Conservation (phyloP, 1,284 basidiomycete genomes). For the Trichosporon coremiiforme region DNA sequence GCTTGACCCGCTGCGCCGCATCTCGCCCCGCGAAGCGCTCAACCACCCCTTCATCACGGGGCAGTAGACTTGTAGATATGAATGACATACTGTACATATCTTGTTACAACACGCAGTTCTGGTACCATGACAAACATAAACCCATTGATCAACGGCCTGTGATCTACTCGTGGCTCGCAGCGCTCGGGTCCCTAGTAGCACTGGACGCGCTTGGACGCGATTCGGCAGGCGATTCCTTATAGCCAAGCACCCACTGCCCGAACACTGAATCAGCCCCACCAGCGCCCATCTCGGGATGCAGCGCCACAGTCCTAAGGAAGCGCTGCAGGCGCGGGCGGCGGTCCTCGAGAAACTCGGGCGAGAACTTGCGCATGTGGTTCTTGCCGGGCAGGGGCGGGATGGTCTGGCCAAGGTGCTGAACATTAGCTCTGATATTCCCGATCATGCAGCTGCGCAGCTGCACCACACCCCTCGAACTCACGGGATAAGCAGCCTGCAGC, state of each 20-base stretch:
- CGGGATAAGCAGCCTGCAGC: constrained; percentile 40
- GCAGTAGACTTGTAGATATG: neutral
- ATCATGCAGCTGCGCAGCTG: neutral
- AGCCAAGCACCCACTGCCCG: constrained; percentile 42
- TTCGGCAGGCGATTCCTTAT: neutral
- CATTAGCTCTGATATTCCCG: constrained; percentile 8
- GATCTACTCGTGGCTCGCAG: neutral
- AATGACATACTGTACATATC: neutral
- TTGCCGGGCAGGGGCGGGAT: constrained; percentile 51
- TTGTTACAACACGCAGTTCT: neutral
- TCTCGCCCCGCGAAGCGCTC: constrained; percentile 84
- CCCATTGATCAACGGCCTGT: neutral
- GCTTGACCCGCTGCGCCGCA: constrained; percentile 81
- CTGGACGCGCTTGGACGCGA: neutral
- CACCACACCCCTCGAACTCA: constrained; percentile 34
- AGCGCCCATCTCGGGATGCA: constrained; percentile 52
- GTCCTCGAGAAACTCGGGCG: constrained; percentile 46
- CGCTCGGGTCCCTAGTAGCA: neutral
- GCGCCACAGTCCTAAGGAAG: constrained; percentile 48
- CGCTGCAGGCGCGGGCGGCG: constrained; percentile 47
- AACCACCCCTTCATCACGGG: constrained; percentile 75
- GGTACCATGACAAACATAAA: neutral
- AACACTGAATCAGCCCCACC: constrained; percentile 42
- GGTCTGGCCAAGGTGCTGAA: constrained; percentile 39
- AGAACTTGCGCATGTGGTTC: constrained; percentile 52